Conservation (phyloP, 1,284 basidiomycete species). For the Leccinum ambiguum region DNA sequence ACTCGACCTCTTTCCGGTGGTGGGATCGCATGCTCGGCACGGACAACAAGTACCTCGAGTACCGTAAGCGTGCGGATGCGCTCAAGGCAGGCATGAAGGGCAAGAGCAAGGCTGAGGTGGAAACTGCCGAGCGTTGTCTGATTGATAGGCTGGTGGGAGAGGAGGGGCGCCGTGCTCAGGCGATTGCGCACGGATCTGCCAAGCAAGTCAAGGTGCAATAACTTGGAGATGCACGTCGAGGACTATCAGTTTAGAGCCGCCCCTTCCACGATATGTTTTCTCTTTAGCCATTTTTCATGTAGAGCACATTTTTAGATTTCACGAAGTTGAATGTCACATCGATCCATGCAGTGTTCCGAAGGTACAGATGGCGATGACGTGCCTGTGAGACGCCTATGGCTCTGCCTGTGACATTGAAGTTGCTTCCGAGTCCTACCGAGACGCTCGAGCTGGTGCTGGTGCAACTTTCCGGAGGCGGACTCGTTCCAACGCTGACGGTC, state of each 20-base stretch:
- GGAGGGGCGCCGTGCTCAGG: constrained; percentile 74
- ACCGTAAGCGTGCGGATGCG: constrained; percentile 59
- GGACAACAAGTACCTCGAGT: constrained; percentile 81
- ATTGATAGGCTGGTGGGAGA: constrained; percentile 58
- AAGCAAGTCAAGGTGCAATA: constrained; percentile 4
- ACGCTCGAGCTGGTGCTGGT: constrained; percentile 46
- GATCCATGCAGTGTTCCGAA: too few species aligned
- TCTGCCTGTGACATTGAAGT: background rate
- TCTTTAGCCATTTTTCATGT: too few species aligned
- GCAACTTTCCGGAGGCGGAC: constrained; percentile 32
- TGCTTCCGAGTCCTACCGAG: constrained; percentile 30
- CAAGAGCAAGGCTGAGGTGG: constrained; percentile 51
- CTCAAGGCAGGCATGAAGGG: constrained; percentile 56
- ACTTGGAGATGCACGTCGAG: background rate
- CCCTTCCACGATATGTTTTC: too few species aligned
- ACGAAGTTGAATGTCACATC: too few species aligned
- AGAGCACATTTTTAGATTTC: too few species aligned
- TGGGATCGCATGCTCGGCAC: constrained; percentile 88
- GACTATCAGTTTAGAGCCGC: too few species aligned
- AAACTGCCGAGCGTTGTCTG: constrained; percentile 56
- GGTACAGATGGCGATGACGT: too few species aligned
- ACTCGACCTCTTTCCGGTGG: constrained; percentile 91
- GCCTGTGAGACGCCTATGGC: too few species aligned
- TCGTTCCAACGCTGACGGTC: constrained; percentile 29
- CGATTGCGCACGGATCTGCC: constrained; percentile 36